Base-by-base conservation (phyloP, 352 stramenopile genomes). In the Phytophthora ramorum region DNA sequence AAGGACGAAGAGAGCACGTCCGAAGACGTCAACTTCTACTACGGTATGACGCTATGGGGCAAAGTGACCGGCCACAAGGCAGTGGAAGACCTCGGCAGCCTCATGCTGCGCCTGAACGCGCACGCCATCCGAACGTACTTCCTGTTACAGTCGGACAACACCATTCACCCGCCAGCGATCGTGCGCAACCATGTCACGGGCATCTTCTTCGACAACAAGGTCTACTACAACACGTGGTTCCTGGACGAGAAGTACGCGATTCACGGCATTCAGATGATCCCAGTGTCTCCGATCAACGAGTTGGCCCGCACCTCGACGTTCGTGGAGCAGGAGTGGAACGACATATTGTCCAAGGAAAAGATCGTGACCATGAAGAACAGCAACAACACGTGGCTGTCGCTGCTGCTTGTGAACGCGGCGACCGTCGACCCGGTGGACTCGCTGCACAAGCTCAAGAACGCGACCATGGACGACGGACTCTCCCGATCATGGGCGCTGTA, bases 231-330 rank as follows among this genome's bases (percentile, higher is more conserved):
- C 34, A 90, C 82, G 37, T 93, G 80, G 80, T 93, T 91, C 63
- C 76, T 85, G 24, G 50, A 83, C 7, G 73, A 90, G 40, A 81
- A 79, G 43, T 83, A 91, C 37, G 83, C 73, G 16, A 93, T 93
- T 61, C 85, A 93, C 51, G 85, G 85, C 28, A 91, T 93, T 35
- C 85, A 93, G 58, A 93, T 93, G 85, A 82, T 93, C 14, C 84
- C 79, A 0, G 76, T 92, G 41, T 90, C 80, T 17, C 83, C 83
- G 1, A 83, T 92, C 63, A 91, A 83, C 43, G 78, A 89, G 55
- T 65, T 90, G 28, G 77, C 85, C 43, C 86, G 86, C 24, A 89
- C 83, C 7, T 47, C 73, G 9, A 74, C 43, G 35, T 94, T 94
- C 43, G 71, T 92, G 7, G 67, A 75, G 48, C 59, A 92, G 58